Percentiles rank a stretch among this genome's conserved stretches.
phyloP scores from a whole-genome alignment of 164 flowering plant species.

The Dillenia suffruticosa region DNA sequence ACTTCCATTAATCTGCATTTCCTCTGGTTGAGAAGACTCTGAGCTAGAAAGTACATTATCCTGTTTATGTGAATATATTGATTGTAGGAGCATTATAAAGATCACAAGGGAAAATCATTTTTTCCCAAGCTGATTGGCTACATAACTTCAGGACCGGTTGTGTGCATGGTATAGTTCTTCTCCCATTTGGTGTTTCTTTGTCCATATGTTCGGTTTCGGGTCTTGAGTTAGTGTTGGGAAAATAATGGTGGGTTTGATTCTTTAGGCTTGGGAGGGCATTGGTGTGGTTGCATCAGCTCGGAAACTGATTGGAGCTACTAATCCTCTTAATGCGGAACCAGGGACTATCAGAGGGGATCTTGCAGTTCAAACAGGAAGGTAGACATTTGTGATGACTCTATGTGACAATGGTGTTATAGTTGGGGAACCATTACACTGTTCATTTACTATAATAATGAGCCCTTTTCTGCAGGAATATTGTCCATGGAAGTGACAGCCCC shows the following conservation, averaged over 20 bases:
- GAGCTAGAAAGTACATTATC: too few species aligned
- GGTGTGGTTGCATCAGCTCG: slow-evolving; percentile 98
- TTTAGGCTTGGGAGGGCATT: slow-evolving; percentile 95
- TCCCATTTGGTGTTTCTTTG: background rate
- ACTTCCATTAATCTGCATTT: too few species aligned
- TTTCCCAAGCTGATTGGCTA: slow-evolving; percentile 82
- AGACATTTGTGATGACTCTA: background rate
- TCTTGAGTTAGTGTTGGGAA: background rate
- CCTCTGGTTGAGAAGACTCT: too few species aligned
- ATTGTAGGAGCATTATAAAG: slow-evolving; percentile 91
- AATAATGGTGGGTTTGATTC: slow-evolving; percentile 9
- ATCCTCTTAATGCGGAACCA: slow-evolving; percentile 96
- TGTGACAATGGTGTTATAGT: too few species aligned
- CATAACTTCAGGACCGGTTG: slow-evolving; percentile 96
- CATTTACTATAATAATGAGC: too few species aligned
- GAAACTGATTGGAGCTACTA: slow-evolving; percentile 84
- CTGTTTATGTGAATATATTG: background rate
- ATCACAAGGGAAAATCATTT: slow-evolving; percentile 74
- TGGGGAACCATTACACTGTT: too few species aligned
- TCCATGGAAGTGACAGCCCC: slow-evolving; percentile 99
- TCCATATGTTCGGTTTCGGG: background rate
- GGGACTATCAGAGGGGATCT: slow-evolving; percentile 98
- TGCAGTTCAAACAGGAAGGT: slow-evolving; percentile 99
- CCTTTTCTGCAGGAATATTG: slow-evolving; percentile 67
- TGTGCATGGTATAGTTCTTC: slow-evolving; percentile 72